Evolutionary conservation across 352 stramenopile species (phyloP), one percentile per base, ranked within the genome.

Genomic region (Albugo laibachii): DNA sequence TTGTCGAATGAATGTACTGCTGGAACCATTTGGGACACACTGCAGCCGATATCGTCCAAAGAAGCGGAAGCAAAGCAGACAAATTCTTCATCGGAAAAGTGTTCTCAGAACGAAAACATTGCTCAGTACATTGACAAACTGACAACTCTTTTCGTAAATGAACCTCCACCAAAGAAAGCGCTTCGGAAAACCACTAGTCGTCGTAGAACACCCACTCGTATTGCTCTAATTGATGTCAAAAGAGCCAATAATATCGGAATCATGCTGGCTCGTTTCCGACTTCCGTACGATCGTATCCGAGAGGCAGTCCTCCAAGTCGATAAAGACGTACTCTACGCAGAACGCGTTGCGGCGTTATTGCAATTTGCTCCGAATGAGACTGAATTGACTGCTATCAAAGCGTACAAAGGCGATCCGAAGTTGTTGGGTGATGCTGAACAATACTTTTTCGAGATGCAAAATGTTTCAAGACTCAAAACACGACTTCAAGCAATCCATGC

Each of bases 161-260:
- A 87, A 27, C 67, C 71, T 5, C 36, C 19, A 11, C 39, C 34
- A 13, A 42, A 49, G 38, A 55, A 55, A 19, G 45, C 55, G 1
- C 62, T 66, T 12, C 75, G 73, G 31, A 76, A 82, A 41, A 58
- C 51, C 1, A 36, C 38, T 1, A 41, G 48, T 1, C 86, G 84
- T 56, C 62, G 64, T 21, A 59, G 69, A 58, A 67, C 69, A 12
- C 69, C 73, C 0, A 85, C 77, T 11, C 71, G 77, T 15, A 66
- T 89, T 34, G 76, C 73, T 0, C 54, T 89, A 21, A 86, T 89
- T 53, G 76, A 89, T 36, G 67, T 74, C 4, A 89, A 89, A 49
- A 67, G 76, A 13, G 76, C 76, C 6, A 89, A 86, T 60, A 89
- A 89, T 35, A 86, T 89, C 36, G 76, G 76, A 45, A 89, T 89